Evolutionary conservation across 2,329 filamentous ascomycete genomes (phyloP).

Genomic region (Diplodia corticola): DNA sequence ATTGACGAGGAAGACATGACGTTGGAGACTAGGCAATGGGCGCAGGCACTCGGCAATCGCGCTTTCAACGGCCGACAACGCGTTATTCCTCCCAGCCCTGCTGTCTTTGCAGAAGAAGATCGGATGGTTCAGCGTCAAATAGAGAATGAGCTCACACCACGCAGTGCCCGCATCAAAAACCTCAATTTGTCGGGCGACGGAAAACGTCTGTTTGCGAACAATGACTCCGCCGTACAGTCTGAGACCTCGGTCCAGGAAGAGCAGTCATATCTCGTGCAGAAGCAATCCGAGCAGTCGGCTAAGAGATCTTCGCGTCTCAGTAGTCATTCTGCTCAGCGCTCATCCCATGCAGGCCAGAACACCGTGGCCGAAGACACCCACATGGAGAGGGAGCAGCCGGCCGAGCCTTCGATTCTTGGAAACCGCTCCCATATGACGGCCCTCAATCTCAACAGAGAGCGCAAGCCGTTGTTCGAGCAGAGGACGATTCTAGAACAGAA

Average conservation of each 20-base stretch:
- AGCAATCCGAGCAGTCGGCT: background rate
- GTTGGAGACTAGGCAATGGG: background rate
- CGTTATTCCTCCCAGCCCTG: constrained; percentile 10
- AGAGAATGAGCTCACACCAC: constrained; percentile 11
- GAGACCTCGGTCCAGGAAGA: background rate
- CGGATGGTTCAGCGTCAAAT: constrained; percentile 7
- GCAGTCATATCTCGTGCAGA: background rate
- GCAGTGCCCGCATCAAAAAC: background rate
- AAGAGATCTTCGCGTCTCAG: background rate
- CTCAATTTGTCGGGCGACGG: background rate
- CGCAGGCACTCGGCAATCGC: background rate
- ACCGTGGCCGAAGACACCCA: constrained; percentile 32
- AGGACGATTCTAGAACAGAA: background rate
- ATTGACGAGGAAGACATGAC: background rate
- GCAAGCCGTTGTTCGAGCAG: constrained; percentile 1
- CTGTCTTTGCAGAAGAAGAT: constrained; percentile 8
- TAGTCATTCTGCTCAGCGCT: background rate
- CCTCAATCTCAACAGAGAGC: background rate
- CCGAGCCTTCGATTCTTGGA: background rate
- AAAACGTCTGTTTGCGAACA: background rate
- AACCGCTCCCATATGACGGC: constrained; percentile 1
- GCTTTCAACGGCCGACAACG: background rate
- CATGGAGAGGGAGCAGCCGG: constrained; percentile 6
- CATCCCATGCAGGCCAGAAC: background rate
- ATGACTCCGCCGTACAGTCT: background rate